These are phyloP conservation scores for Blastobotrys capitulatus DNA, from an alignment of 1,139 yeast genomes.

Conservation along the genomic window DNA sequence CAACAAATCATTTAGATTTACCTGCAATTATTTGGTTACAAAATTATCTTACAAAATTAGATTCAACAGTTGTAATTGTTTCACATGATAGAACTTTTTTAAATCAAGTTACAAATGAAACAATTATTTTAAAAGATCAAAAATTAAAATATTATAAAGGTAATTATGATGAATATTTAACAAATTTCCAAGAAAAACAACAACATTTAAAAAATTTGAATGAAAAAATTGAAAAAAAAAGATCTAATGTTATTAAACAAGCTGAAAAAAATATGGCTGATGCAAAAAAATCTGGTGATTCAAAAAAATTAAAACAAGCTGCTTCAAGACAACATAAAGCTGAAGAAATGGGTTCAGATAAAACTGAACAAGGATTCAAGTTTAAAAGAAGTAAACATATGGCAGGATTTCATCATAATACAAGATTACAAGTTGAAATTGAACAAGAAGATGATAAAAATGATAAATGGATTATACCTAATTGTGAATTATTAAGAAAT, in stretches of 20 bases:
- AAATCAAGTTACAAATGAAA: constrained; percentile 83
- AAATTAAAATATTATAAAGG: constrained; percentile 10
- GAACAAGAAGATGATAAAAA: constrained; percentile 4
- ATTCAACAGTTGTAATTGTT: constrained; percentile 64
- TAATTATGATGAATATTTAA: constrained; percentile 10
- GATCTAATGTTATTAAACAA: constrained; percentile 1
- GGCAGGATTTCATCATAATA: constrained; percentile 7
- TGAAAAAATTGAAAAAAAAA: constrained; percentile 6
- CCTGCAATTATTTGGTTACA: constrained; percentile 81
- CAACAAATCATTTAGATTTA: constrained; percentile 60
- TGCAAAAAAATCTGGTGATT: constrained; percentile 11
- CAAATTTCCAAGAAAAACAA: constrained; percentile 5
- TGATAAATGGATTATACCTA: constrained; percentile 6
- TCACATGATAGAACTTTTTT: constrained; percentile 82
- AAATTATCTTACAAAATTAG: constrained; percentile 64
- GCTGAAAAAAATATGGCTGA: constrained; percentile 10
- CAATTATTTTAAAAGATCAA: constrained; percentile 36
- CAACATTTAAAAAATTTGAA: constrained; percentile 3
- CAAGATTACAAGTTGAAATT: constrained; percentile 4
- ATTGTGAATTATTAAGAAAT: constrained; percentile 7
- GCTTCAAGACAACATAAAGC: constrained; percentile 11
- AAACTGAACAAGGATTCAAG: constrained; percentile 9
- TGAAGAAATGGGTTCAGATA: constrained; percentile 7
- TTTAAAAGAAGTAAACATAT: constrained; percentile 10
- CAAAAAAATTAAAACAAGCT: constrained; percentile 8